Percentiles rank a stretch among this genome's conserved stretches.
Conservation (phyloP, 345 rosid genomes). For the Stellera chamaejasme region DNA sequence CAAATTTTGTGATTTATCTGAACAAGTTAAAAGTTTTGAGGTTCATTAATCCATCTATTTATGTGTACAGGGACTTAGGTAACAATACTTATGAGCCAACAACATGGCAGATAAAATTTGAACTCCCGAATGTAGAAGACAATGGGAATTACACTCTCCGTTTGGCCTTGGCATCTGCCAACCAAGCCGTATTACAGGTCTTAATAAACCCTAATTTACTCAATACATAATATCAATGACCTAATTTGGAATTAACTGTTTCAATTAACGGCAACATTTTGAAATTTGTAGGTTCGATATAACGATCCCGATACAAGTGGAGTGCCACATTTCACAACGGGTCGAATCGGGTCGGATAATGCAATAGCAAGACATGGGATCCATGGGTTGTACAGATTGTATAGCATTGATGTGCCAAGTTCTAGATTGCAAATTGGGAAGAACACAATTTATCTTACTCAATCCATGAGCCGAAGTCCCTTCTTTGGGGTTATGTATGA, state of each 20-base stretch:
- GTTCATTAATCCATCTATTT: background rate
- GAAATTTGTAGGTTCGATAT: conserved; percentile 37
- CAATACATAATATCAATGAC: background rate
- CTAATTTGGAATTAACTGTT: background rate
- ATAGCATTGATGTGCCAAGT: conserved; percentile 36
- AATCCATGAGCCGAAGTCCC: conserved; percentile 27
- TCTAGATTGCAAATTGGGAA: conserved; percentile 27
- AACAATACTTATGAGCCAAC: conserved; percentile 27
- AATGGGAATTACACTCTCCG: conserved; percentile 48
- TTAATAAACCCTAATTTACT: background rate
- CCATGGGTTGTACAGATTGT: conserved; percentile 68
- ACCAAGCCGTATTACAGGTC: conserved; percentile 39
- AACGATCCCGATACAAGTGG: conserved; percentile 18
- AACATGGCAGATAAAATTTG: conserved; percentile 63
- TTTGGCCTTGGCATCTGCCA: conserved; percentile 70
- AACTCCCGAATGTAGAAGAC: conserved; percentile 19
- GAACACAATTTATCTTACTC: conserved; percentile 57
- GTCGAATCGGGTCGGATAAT: conserved; percentile 55
- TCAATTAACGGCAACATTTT: background rate
- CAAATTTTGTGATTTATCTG: background rate
- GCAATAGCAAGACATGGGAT: conserved; percentile 88
- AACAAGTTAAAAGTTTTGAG: background rate
- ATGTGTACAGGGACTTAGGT: conserved; percentile 26
- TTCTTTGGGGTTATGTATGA: conserved; percentile 79
- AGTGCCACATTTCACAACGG: conserved; percentile 36